A percentile compares a stretch with the other conserved stretches of the same genome.
Evolutionary conservation across 192 early-diverging fungal species (phyloP).

Genomic region (Rhizophagus sp.): DNA sequence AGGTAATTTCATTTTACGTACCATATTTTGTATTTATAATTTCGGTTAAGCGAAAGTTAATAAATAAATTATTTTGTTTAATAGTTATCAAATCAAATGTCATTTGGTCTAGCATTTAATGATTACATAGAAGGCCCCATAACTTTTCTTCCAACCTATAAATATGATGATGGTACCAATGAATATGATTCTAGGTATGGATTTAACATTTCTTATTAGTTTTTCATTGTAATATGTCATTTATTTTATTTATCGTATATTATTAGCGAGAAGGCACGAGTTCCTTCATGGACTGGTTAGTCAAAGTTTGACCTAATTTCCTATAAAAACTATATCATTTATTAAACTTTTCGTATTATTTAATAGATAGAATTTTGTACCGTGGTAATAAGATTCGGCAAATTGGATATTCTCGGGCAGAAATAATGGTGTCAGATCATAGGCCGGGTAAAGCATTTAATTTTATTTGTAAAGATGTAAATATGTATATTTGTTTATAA

Average conservation of each 20-base stretch:
- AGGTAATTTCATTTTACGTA: slow-evolving; percentile 39
- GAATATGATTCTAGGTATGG: slow-evolving; percentile 69
- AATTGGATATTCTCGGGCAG: slow-evolving; percentile 55
- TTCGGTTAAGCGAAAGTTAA: slow-evolving; percentile 29
- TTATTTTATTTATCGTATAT: slow-evolving; percentile 11
- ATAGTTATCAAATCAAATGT: slow-evolving; percentile 58
- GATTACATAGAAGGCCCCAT: slow-evolving; percentile 79
- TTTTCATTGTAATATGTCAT: too few relatives aligned
- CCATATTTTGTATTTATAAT: background rate
- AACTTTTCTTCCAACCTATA: slow-evolving; percentile 78
- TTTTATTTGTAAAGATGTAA: background rate
- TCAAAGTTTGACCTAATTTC: slow-evolving; percentile 30
- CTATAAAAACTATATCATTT: background rate
- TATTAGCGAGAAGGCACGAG: slow-evolving; percentile 59
- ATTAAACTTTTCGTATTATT: background rate
- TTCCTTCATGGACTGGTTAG: slow-evolving; percentile 64
- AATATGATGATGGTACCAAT: slow-evolving; percentile 73
- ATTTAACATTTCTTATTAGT: background rate
- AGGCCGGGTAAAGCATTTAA: slow-evolving; percentile 50
- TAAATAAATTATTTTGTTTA: slow-evolving; percentile 18
- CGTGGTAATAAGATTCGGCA: slow-evolving; percentile 53
- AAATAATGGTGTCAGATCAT: slow-evolving; percentile 78
- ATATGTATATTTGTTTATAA: background rate
- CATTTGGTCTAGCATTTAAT: slow-evolving; percentile 62
- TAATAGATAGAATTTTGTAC: slow-evolving; percentile 59